Evolutionary conservation across 2,329 filamentous ascomycete genomes (phyloP).

Genomic region (Onygenales sp.): DNA sequence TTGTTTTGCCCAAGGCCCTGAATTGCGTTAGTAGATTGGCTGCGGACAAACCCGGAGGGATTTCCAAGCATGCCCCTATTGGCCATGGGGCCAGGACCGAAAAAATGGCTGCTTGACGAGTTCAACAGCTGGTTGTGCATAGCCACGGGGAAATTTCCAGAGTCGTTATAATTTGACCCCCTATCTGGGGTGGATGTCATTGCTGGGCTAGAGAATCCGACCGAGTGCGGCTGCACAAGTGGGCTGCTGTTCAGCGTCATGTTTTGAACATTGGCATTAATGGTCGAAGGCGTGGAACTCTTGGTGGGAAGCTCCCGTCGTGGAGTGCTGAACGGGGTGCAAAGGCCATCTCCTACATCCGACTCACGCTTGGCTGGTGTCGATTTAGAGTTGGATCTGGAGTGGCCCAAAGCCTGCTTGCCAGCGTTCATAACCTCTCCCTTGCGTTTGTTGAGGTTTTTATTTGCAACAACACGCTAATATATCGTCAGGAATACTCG

Average conservation of each 20-base stretch:
- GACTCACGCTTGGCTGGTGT: background rate
- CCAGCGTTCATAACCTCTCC: slow-evolving; percentile 22
- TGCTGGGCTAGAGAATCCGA: background rate
- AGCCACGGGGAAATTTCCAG: background rate
- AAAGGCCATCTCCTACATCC: background rate
- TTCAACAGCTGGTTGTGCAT: background rate
- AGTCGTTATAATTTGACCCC: background rate
- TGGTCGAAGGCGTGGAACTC: background rate
- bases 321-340: background rate
- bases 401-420: slow-evolving; percentile 16
- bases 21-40: background rate
- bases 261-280: slow-evolving; percentile 1
- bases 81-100: background rate
- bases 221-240: background rate
- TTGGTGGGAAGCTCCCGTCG: background rate
- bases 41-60: background rate
- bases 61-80: background rate
- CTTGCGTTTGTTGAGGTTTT: slow-evolving; percentile 24
- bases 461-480: slow-evolving; percentile 24
- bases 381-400: background rate
- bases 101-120: background rate
- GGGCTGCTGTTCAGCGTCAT: slow-evolving; percentile 1
- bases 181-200: background rate
- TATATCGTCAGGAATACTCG: slow-evolving; percentile 5
- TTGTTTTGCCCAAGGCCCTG: background rate